Evolutionary conservation across 2,329 filamentous ascomycete species (phyloP), one percentile per base, ranked within the genome.

Genomic region (Colletotrichum lentis): DNA sequence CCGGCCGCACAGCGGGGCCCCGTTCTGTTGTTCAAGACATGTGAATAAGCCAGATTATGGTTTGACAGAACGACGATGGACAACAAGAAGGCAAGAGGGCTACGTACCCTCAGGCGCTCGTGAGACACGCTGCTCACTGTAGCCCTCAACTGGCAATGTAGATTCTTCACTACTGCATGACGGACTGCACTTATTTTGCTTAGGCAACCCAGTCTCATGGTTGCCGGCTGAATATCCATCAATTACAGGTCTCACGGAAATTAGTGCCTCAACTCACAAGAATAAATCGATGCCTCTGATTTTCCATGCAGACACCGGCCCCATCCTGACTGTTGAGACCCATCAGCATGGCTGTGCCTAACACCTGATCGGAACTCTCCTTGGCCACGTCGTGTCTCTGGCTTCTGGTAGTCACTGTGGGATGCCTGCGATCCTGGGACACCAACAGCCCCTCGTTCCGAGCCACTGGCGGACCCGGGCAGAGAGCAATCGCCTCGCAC

Each of bases 91-190:
- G 18, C 16, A 22, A 59, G 56, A 12, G 18, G 11, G 18, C 35
- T 49, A 62, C 63, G 41, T 66, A 66, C 63, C 63, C 10, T 62
- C 43, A 37, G 24, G 20, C 10, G 16, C n/a, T 16, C 16, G 18
- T n/a, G 37, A 20, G 41, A 20, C 11, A n/a, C 14, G 10, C 14
- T 54, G 58, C 20, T 39, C 39, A 22, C n/a, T 16, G 5, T n/a
- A 24, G n/a, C 18, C 43, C 24, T 39, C 20, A 31, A 24, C 43
- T 35, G 60, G 24, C 35, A 52, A 27, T 41, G 20, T n/a, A 12
- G 20, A n/a, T 14, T 41, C 20, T 24, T 53, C 64, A 22, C 16
- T 41, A 52, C 46, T 60, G 37, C 14, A 35, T 31, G 18, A 14
- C 6, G 39, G 41, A n/a, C 39, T 31, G 31, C 11, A 10, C 20